Evolutionary conservation across 441 rosid species (phyloP).

Genomic region (Biscutella laevigata): DNA sequence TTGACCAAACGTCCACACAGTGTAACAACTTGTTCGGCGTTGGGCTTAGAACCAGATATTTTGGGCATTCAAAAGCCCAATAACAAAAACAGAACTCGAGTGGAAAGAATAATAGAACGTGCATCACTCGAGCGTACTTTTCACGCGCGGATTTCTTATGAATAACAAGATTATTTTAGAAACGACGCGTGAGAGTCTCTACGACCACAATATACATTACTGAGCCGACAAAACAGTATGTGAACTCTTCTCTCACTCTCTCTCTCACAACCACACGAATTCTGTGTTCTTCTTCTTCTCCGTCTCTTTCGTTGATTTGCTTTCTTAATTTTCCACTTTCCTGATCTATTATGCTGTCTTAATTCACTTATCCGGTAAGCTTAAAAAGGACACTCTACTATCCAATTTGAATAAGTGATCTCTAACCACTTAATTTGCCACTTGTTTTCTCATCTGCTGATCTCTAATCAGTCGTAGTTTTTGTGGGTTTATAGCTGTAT

Average conservation of each 20-base stretch:
- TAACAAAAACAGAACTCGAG: background rate
- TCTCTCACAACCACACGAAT: constrained; percentile 13
- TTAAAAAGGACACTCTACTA: background rate
- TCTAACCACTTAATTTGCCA: no score
- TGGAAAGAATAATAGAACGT: background rate
- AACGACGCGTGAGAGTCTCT: no score
- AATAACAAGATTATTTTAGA: no score
- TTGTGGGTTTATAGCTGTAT: background rate
- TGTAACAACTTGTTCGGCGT: no score
- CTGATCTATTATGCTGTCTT: background rate
- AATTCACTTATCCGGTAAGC: background rate
- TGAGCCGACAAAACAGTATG: constrained; percentile 11
- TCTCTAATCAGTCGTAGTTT: background rate
- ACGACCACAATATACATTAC: constrained; percentile 16
- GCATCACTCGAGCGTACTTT: background rate
- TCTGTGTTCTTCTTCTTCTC: constrained; percentile 14
- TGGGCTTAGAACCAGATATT: no score
- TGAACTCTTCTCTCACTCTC: background rate
- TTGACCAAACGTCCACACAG: no score
- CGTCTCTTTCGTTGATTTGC: constrained; percentile 18
- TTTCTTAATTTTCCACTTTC: constrained; percentile 6
- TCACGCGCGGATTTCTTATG: no score
- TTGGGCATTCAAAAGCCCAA: background rate
- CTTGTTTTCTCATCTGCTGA: no score
- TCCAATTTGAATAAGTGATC: background rate